These are phyloP conservation scores for Coemansia guatemalensis DNA, from an alignment of 192 early-diverging fungal genomes.

Conservation along the genomic window DNA sequence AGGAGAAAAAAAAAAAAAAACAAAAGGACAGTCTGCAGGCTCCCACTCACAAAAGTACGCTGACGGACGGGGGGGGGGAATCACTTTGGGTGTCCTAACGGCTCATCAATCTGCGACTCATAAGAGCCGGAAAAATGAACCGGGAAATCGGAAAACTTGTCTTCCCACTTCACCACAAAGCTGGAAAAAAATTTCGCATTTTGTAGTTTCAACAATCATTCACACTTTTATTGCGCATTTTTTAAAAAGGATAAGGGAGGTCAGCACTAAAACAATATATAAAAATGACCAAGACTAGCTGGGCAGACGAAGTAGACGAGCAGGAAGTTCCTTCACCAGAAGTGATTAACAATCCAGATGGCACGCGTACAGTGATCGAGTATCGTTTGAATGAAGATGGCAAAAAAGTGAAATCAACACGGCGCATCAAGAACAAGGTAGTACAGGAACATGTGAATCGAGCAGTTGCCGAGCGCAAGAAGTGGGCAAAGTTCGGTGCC, in stretches of 20 bases:
- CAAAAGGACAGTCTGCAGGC: too few relatives aligned
- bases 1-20: too few relatives aligned
- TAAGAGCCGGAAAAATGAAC: neutral
- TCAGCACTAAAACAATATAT: neutral
- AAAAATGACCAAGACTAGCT: slow-evolving; percentile 56
- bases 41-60: too few relatives aligned
- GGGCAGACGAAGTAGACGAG: slow-evolving; percentile 78
- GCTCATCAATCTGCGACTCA: neutral
- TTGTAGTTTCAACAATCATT: neutral
- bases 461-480: slow-evolving; percentile 85
- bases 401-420: slow-evolving; percentile 87
- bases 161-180: neutral
- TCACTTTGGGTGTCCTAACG: too few relatives aligned
- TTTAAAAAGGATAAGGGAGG: neutral
- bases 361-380: slow-evolving; percentile 80
- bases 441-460: slow-evolving; percentile 82
- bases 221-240: neutral
- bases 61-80: too few relatives aligned
- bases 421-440: slow-evolving; percentile 76
- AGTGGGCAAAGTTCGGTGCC: slow-evolving; percentile 87
- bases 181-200: neutral
- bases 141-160: neutral
- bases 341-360: slow-evolving; percentile 62
- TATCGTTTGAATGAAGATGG: slow-evolving; percentile 86
- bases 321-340: slow-evolving; percentile 38